Evolutionary conservation across 306 rosid genomes (phyloP).

Genomic region (Vigna mungo): DNA sequence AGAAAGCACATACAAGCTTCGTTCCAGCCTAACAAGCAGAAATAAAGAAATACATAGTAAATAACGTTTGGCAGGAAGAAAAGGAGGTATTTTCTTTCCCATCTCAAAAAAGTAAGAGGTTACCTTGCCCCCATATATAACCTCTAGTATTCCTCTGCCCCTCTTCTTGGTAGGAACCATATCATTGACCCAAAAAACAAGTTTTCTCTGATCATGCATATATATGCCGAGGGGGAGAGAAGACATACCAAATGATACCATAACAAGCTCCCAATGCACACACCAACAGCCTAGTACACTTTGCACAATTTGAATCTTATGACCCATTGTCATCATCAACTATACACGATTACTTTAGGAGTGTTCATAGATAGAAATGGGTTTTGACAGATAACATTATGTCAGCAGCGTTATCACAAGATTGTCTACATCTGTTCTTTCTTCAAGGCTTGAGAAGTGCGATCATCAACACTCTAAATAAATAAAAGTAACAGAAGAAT

Average conservation of each 20-base stretch:
- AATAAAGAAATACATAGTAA: conserved; percentile 16
- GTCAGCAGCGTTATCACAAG: no score
- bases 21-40: conserved; percentile 83
- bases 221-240: no score
- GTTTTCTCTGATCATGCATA: no score
- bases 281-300: no score
- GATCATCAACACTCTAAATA: conserved; percentile 13
- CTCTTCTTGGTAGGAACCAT: conserved; percentile 99
- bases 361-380: no score
- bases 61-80: conserved; percentile 12
- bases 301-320: no score
- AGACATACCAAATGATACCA: no score
- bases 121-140: conserved; percentile 97
- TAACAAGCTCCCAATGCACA: no score
- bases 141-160: conserved; percentile 99
- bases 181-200: conserved; percentile 91
- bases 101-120: background rate
- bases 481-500: conserved; percentile 6
- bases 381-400: no score
- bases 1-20: conserved; percentile 93
- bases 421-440: no score
- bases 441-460: background rate
- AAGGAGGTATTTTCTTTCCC: background rate
- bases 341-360: no score
- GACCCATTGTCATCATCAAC: no score